Base-by-base conservation (phyloP, 805 yeast species). In the Kockiozyma suomiensis region DNA sequence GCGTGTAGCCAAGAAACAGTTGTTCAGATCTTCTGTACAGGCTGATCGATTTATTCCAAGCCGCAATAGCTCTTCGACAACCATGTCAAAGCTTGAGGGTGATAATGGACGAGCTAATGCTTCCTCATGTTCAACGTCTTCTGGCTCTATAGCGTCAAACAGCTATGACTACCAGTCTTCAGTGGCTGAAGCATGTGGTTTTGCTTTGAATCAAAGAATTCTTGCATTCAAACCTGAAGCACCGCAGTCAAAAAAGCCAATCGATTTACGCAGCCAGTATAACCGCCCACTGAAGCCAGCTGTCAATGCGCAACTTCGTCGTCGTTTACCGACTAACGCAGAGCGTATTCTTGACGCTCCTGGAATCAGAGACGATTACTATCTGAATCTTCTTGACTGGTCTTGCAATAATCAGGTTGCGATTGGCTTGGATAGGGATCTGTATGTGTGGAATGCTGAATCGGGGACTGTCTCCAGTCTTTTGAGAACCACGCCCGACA, bases 331-430 rank as follows among this genome's bases (percentile, higher is more conserved):
- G 26, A 84, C 90, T 0, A 88, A 90, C 35, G 98, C 99, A 0
- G 97, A 90, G 66, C 82, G 96, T 64, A 96, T 94, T 1, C 78
- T 94, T 42, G 99, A 94, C 75, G 99, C 98, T 0, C 99, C 99
- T 0, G 97, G 97, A 0, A 81, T 92, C 59, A 81, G 87, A 23
- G 97, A 94, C 73, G 99, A 94, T 75, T 94, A 91, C 73, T 94
- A 93, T 72, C 79, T 91, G 55, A 91, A 91, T 70, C 78, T 93
- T 42, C 73, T 94, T 54, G 84, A 91, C 62, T 94, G 99, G 98
- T 91, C 97, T 6, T 76, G 78, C 65, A 83, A 85, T 32, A 90
- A 93, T 72, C 78, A 86, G 46, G 78, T 94, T 33, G 97, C 97
- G 1, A 88, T 94, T 70, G 99, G 97, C 0, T 78, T 94, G 52